Percentiles rank a stretch among this genome's conserved stretches.
These are phyloP conservation scores for Babesia gibsoni DNA, from an alignment of 169 alveolate species.

Conservation along the genomic window DNA sequence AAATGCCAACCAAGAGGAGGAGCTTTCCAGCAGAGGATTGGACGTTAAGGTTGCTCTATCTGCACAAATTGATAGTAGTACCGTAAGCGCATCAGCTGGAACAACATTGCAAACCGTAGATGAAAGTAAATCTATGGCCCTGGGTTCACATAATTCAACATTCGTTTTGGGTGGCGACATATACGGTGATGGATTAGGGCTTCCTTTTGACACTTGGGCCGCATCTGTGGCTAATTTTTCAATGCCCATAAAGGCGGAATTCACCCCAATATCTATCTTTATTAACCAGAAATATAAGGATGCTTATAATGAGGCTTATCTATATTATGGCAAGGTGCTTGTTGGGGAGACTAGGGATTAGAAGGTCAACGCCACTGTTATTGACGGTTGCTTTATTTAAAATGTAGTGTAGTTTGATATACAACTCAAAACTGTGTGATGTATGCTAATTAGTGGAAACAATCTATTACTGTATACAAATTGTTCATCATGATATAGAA, in stretches of 20 bases:
- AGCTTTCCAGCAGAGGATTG: slow-evolving; percentile 11
- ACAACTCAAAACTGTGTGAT: no score
- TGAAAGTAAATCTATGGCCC: neutral
- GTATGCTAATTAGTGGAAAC: no score
- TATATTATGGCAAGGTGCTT: slow-evolving; percentile 41
- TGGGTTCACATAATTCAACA: slow-evolving; percentile 36
- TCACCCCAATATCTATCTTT: slow-evolving; percentile 39
- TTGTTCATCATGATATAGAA: no score
- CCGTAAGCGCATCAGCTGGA: slow-evolving; percentile 13
- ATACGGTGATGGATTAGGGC: slow-evolving; percentile 38
- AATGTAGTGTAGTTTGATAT: no score
- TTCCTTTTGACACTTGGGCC: slow-evolving; percentile 49
- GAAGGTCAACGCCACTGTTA: no score
- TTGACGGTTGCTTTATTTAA: no score
- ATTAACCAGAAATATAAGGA: slow-evolving; percentile 5
- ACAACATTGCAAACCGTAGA: neutral
- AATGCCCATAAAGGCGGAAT: slow-evolving; percentile 62
- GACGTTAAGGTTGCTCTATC: slow-evolving; percentile 38
- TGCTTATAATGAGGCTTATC: slow-evolving; percentile 54
- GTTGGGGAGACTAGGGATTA: neutral
- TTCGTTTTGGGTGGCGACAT: slow-evolving; percentile 54
- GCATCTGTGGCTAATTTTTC: slow-evolving; percentile 43
- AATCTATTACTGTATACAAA: no score
- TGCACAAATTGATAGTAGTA: slow-evolving; percentile 20
- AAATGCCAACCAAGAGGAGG: slow-evolving; percentile 43